Conservation (phyloP, 2,329 filamentous ascomycete genomes). For the Diaporthe sp. region DNA sequence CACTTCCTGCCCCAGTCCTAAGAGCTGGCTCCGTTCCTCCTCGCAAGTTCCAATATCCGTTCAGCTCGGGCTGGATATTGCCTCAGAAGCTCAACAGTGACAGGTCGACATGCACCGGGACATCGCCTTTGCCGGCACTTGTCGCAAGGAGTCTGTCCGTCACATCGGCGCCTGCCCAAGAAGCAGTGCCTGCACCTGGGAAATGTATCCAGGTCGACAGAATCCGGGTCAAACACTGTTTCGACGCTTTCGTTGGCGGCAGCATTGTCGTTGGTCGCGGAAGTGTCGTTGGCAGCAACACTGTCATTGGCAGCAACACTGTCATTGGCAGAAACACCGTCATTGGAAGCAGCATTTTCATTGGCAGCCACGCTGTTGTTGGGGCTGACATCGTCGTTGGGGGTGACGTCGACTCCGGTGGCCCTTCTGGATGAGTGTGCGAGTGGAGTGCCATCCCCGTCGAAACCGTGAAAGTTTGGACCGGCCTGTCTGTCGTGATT, state of each 20-base stretch:
- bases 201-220: not conserved
- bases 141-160: not conserved
- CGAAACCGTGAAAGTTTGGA: no score
- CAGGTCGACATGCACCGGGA: not conserved
- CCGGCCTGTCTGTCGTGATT: no score
- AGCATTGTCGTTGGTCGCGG: not conserved
- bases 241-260: not conserved
- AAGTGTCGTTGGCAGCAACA: not conserved
- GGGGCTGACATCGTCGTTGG: no score
- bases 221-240: not conserved
- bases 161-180: not conserved
- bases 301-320: not conserved
- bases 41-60: not conserved
- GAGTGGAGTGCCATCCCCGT: no score
- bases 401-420: no score
- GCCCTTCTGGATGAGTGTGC: no score
- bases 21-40: not conserved
- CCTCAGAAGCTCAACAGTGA: not conserved
- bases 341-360: not conserved
- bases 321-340: not conserved
- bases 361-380: not conserved
- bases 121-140: not conserved
- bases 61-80: not conserved
- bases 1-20: not conserved
- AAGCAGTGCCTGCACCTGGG: not conserved